Evolutionary conservation across 2,329 filamentous ascomycete species (phyloP), one percentile per base, ranked within the genome.

Genomic region (Fusarium begoniae): DNA sequence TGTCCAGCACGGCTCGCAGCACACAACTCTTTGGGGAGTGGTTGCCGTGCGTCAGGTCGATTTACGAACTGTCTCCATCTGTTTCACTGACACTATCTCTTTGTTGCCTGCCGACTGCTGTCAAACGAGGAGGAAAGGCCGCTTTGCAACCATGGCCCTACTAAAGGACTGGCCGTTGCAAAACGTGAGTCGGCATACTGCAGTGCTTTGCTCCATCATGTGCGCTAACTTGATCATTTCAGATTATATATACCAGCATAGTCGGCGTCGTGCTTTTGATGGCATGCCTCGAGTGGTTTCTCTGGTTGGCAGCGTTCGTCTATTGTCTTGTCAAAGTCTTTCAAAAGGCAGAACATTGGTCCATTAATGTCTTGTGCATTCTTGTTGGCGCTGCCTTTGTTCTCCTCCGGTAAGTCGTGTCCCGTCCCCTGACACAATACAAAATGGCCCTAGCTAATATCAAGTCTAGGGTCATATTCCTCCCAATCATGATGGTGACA

Each of bases 401-500:
- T n/a, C 79, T 88, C 26, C 84, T 98, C 63, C 90, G 95, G 93
- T 96, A 88, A 65, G 87, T 73, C 35, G 6, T 24, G 12, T 20
- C 14, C 15, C 13, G 15, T 15, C 18, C 18, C 15, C 8, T 8
- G 17, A 9, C n/a, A 24, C 8, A 17, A 10, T 20, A 24, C 11
- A 44, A 22, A 17, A 22, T 12, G 28, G 17, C 15, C 30, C 24
- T 54, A 22, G 17, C 53, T 70, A 17, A 69, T 43, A 22, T 43
- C 24, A 12, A 44, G 37, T 17, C 17, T 54, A 96, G 94, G 78
- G 87, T 88, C 62, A 93, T 97, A 43, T 98, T 98, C 83, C 86
- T 98, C 35, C 96, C 96, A 0, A 93, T 98, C 74, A 98, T 98
- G 95, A 83, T 98, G 28, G 94, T 98, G 54, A 98, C 95, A 0